Evolutionary conservation across 2,329 filamentous ascomycete species (phyloP).

Genomic region (Fusarium cyanostomum): DNA sequence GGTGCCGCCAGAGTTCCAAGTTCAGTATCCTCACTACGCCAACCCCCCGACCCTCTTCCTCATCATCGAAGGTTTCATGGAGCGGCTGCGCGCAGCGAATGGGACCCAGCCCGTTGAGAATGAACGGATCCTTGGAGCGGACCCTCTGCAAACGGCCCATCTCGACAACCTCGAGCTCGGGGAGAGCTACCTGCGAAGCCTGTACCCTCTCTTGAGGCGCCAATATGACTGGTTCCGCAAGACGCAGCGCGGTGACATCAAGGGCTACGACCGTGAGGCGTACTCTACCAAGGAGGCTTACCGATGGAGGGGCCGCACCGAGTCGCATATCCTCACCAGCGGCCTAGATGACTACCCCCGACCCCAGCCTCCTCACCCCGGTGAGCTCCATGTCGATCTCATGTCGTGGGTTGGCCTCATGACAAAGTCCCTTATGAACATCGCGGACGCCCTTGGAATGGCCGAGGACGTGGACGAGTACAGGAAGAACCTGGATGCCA

Average conservation of each 20-base stretch:
- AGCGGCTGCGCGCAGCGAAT: conserved; percentile 72
- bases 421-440: conserved; percentile 83
- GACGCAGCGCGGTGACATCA: conserved; percentile 90
- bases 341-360: conserved; percentile 97
- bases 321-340: conserved; percentile 88
- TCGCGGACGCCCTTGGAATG: conserved; percentile 79
- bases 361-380: conserved; percentile 90
- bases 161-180: conserved; percentile 74
- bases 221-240: conserved; percentile 96
- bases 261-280: conserved; percentile 87
- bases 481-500: conserved; percentile 75
- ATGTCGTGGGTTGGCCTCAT: conserved; percentile 99
- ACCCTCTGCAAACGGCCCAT: conserved; percentile 68
- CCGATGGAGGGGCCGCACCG: conserved; percentile 90
- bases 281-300: conserved; percentile 93
- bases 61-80: conserved; percentile 83
- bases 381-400: conserved; percentile 93
- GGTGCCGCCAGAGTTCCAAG: conserved; percentile 90
- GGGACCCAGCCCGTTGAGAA: conserved; percentile 55
- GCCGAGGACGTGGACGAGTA: conserved; percentile 80
- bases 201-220: conserved; percentile 87
- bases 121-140: conserved; percentile 54
- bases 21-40: conserved; percentile 96
- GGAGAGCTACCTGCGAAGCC: conserved; percentile 74
- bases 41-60: conserved; percentile 97